Base-by-base conservation (phyloP, 2,329 filamentous ascomycete genomes). In the Colletotrichum plurivorum region DNA sequence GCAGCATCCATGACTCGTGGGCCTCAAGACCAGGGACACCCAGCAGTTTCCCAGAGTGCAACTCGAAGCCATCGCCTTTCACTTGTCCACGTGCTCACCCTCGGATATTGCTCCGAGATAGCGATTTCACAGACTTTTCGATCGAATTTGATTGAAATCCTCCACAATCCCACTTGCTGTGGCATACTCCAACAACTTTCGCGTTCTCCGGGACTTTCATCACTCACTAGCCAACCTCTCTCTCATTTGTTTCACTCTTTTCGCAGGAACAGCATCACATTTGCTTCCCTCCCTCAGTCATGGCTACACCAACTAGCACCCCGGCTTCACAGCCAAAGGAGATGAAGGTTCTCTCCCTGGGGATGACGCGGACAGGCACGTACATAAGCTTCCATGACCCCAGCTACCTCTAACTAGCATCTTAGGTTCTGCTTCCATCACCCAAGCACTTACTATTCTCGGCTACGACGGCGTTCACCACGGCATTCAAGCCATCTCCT, bases 401-500 rank as follows among this genome's bases (percentile, higher is more conserved):
- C 43, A 8, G 8, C 27, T 5, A 43, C 36, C 8, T 15, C 36
- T 61, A 6, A 52, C 49, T 18, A 5, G 4, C 2, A 41, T 13
- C 6, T 1, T 54, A 65, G 66, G 66, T 7, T 75, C 76, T 18
- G 75, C 76, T 1, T 81, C 79, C n/a, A 76, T 81, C 48, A 73
- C 75, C 1, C 69, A 76, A 8, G 79, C 79, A 1, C 76, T 80
- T 43, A 72, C 72, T 0, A 72, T 75, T 2, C 71, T 80, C 0
- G 78, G 78, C 61, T 80, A 79, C 68, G 54, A 76, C 6, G 72
- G 77, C 49, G 78, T 80, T 7, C 76, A 78, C 60, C 79, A 81
- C 49, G 73, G 73, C 6, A 59, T 75, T 54, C 69, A 75, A 20
- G 72, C 71, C 22, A 64, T 79, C 15, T 69, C 76, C 41, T 58